Conservation (phyloP, 139 green algal species). For the Limnomonas spitsbergensis region DNA sequence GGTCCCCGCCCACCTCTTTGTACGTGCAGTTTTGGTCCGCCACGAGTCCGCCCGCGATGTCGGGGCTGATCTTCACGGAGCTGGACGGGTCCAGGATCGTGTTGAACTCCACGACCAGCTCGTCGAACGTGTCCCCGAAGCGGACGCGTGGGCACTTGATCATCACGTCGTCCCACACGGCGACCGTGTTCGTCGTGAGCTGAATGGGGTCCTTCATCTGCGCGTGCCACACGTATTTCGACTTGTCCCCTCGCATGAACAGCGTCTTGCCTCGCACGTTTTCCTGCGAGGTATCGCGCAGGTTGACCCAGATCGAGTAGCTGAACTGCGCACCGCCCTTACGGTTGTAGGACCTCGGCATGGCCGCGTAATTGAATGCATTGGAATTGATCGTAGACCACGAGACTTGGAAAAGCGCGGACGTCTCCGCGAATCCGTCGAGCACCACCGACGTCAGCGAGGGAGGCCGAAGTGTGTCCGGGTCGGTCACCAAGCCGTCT, state of each 20-base stretch:
- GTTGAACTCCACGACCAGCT: constrained; percentile 20
- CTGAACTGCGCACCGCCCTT: constrained; percentile 5
- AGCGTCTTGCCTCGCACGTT: neutral
- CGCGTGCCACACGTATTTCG: neutral
- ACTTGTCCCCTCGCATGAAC: neutral
- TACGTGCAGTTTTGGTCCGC: neutral
- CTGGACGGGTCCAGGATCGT: neutral
- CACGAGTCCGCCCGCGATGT: no score
- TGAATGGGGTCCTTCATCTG: neutral
- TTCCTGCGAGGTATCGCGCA: neutral
- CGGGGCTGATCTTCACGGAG: neutral
- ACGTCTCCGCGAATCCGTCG: neutral
- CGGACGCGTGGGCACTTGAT: constrained; percentile 12
- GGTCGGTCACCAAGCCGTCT: neutral
- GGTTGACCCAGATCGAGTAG: constrained; percentile 14
- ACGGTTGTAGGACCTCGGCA: constrained; percentile 2
- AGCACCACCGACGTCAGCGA: neutral
- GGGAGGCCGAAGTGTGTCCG: neutral
- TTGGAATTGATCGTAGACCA: constrained; percentile 6
- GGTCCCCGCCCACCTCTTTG: neutral
- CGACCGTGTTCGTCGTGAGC: neutral
- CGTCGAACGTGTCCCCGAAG: constrained; percentile 11
- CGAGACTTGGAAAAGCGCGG: neutral
- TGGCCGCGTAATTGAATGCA: neutral
- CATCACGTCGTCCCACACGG: neutral